Percentiles rank a stretch among this genome's conserved stretches.
phyloP scores from a whole-genome alignment of 2,329 filamentous ascomycete species.

The Colletotrichum orchidophilum region DNA sequence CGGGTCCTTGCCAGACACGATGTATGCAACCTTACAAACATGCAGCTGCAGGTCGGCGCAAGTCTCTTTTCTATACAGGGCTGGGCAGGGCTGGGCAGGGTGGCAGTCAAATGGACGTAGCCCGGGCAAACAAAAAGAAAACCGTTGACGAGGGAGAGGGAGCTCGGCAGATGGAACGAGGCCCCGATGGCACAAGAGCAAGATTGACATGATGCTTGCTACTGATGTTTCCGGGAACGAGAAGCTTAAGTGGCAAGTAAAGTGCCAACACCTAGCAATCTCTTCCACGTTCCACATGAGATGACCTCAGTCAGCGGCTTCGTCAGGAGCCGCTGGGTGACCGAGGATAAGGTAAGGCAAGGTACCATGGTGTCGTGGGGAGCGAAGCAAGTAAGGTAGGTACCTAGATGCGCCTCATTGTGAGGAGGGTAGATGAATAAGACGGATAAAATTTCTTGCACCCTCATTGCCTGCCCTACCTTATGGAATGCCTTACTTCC shows the following conservation, averaged over 20 bases:
- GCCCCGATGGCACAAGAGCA: neutral
- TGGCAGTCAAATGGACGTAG: neutral
- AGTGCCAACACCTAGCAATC: neutral
- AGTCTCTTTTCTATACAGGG: neutral
- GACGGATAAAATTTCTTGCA: neutral
- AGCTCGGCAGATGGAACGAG: neutral
- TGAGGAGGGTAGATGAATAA: neutral
- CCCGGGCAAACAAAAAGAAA: neutral
- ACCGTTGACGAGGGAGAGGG: neutral
- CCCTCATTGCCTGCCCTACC: neutral
- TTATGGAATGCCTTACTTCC: neutral
- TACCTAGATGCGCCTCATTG: neutral
- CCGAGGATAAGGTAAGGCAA: neutral
- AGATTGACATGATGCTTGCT: neutral
- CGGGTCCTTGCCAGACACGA: neutral
- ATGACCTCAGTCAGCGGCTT: neutral
- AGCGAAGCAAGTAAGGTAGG: neutral
- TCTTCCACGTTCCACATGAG: no score
- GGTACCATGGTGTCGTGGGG: neutral
- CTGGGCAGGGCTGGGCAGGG: conserved; percentile 7
- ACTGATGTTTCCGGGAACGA: neutral
- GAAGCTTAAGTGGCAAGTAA: neutral
- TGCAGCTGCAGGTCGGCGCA: neutral
- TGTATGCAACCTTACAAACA: neutral
- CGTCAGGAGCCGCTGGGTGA: neutral